Percentiles rank a stretch among this genome's conserved stretches.
These are phyloP conservation scores for Austroboletus novae-zelandiae DNA, from an alignment of 1,284 basidiomycete genomes.

Conservation along the genomic window DNA sequence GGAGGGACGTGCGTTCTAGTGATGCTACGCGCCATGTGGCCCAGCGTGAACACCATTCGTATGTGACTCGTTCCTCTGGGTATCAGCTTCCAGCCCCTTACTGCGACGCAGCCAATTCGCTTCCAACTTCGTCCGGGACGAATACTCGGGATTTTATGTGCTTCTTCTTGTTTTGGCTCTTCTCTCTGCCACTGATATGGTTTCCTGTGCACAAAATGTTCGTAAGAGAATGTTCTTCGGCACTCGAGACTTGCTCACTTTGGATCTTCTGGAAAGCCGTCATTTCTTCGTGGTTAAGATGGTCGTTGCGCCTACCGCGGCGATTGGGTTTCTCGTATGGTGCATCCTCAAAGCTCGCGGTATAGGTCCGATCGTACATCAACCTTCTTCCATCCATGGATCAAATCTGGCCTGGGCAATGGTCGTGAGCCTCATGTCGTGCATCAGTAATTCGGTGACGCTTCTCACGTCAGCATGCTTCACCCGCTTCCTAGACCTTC, in stretches of 20 bases:
- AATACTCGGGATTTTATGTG: slow-evolving; percentile 71
- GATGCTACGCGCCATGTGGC: slow-evolving; percentile 73
- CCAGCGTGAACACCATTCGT: slow-evolving; percentile 68
- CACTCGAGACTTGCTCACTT: slow-evolving; percentile 7
- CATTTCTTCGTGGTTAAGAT: slow-evolving; percentile 84
- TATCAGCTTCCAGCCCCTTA: slow-evolving; percentile 1
- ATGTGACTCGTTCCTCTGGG: slow-evolving; percentile 24
- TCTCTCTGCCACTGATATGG: slow-evolving; percentile 78
- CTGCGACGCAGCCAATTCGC: slow-evolving; percentile 27
- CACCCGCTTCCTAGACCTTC: slow-evolving; percentile 5
- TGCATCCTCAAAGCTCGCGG: slow-evolving; percentile 77
- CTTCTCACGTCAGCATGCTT: slow-evolving; percentile 54
- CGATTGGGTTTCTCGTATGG: slow-evolving; percentile 81
- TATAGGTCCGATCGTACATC: slow-evolving; percentile 75
- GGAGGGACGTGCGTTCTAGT: slow-evolving; percentile 76
- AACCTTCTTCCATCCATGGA: slow-evolving; percentile 66
- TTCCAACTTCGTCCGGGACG: slow-evolving; percentile 70
- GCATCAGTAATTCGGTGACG: slow-evolving; percentile 79
- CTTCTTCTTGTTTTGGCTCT: slow-evolving; percentile 87
- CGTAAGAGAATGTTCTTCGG: slow-evolving; percentile 26
- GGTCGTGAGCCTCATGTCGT: slow-evolving; percentile 74
- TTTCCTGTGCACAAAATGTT: slow-evolving; percentile 80
- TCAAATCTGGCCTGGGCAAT: slow-evolving; percentile 78
- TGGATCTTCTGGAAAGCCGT: slow-evolving; percentile 43
- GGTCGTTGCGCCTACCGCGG: slow-evolving; percentile 68